Conservation (phyloP, 768 basidiomycete species). For the Melanogaster broomeanus region DNA sequence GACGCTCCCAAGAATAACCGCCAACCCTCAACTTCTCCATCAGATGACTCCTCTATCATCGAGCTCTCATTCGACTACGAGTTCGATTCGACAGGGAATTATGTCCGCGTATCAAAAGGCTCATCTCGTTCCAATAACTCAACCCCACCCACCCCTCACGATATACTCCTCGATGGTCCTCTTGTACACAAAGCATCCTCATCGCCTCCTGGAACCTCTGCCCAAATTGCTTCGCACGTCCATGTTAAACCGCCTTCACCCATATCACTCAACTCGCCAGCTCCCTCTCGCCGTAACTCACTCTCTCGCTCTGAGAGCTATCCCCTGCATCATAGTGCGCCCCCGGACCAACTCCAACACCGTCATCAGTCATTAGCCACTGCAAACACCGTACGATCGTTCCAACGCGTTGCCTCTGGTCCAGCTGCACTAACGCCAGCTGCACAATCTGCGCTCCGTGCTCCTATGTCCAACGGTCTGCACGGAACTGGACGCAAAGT, state of each 20-base stretch:
- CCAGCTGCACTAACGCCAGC: conserved; percentile 42
- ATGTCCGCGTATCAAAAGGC: conserved; percentile 48
- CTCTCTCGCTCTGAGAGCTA: conserved; percentile 71
- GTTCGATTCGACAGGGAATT: conserved; percentile 45
- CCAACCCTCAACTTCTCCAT: conserved; percentile 37
- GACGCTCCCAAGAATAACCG: conserved; percentile 35
- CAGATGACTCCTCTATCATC: conserved; percentile 47
- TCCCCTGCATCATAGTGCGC: conserved; percentile 40
- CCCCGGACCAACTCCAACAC: conserved; percentile 30
- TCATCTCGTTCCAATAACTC: conserved; percentile 38
- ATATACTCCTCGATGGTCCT: conserved; percentile 28
- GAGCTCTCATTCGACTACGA: conserved; percentile 53
- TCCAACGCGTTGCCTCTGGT: conserved; percentile 68
- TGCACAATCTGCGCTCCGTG: conserved; percentile 28
- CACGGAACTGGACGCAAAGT: conserved; percentile 37
- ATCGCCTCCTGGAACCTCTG: conserved; percentile 22
- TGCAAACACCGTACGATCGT: conserved; percentile 44
- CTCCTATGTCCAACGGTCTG: conserved; percentile 33
- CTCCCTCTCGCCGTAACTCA: conserved; percentile 45
- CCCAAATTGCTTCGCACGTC: conserved; percentile 18
- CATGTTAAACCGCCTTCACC: conserved; percentile 34
- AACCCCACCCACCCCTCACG: conserved; percentile 44
- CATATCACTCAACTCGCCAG: conserved; percentile 38
- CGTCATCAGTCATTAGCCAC: conserved; percentile 27
- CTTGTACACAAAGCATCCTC: conserved; percentile 24